A percentile compares a stretch with the other conserved stretches of the same genome.
Conservation (phyloP, 1,284 basidiomycete genomes). For the Cryptococcus neoformans region DNA sequence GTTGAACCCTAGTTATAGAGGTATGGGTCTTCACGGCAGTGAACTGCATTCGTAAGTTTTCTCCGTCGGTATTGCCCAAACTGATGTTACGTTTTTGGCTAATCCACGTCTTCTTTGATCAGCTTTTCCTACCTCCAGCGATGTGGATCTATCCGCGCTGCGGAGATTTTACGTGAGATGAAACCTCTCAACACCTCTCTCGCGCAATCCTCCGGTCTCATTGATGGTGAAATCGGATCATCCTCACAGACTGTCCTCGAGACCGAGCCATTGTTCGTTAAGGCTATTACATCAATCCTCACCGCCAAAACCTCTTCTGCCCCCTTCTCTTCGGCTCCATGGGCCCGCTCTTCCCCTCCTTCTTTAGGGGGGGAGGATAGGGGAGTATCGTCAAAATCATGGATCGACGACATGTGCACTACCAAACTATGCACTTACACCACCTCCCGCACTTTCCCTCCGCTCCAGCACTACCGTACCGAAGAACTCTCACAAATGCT, state of each 20-base stretch:
- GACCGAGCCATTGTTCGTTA: constrained; percentile 20
- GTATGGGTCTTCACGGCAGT: constrained; percentile 51
- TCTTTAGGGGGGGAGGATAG: neutral
- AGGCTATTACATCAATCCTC: constrained; percentile 23
- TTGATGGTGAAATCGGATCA: constrained; percentile 38
- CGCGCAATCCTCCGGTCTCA: constrained; percentile 34
- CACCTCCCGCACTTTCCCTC: constrained; percentile 22
- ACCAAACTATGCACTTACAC: constrained; percentile 38
- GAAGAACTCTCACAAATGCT: constrained; percentile 53
- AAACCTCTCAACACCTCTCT: constrained; percentile 46
- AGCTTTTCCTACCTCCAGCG: constrained; percentile 47
- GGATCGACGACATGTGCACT: constrained; percentile 28
- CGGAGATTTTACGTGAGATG: constrained; percentile 46
- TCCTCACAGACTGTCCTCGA: constrained; percentile 15
- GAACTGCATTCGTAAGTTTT: constrained; percentile 50
- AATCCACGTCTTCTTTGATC: neutral
- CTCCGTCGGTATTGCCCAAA: no score
- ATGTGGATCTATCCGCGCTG: constrained; percentile 41
- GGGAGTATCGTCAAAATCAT: neutral
- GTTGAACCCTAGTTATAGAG: constrained; percentile 52
- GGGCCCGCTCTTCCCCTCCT: constrained; percentile 4
- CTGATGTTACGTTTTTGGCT: neutral
- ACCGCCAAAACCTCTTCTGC: constrained; percentile 4
- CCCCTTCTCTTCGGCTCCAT: constrained; percentile 19
- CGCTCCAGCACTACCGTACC: constrained; percentile 44